Base-by-base conservation (phyloP, 345 rosid species). In the Dovyalis caffra region DNA sequence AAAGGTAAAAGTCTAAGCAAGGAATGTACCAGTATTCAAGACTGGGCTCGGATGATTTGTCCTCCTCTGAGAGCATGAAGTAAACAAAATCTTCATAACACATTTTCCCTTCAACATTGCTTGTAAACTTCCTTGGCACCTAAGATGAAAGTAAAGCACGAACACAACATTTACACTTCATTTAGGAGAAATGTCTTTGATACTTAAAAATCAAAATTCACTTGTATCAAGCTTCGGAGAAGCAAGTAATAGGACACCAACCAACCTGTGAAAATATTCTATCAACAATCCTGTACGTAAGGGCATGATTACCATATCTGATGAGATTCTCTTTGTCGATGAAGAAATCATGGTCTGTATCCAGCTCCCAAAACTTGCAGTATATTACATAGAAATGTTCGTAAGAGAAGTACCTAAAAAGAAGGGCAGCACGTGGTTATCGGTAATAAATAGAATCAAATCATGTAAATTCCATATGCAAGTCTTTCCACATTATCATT, bases 321-420 rank as follows among this genome's bases (percentile, higher is more conserved):
- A 94, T 87, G 38, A 94, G 97, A 86, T 91, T 90, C 84, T 94
- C 98, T 84, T 88, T 90, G 87, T 94, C 97, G 20, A 92, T 94
- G 78, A 91, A 84, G 84, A 94, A 94, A 90, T 94, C 98, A 80
- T 94, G 97, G 78, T 94, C 98, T 23, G 91, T 88, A 78, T 94
- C 98, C 75, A 94, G 87, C 89, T 94, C 98, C 98, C 98, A 94
- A 75, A 92, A 94, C 85, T 92, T 94, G 91, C 98, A 94, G 88
- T 94, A 94, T 84, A 94, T 90, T 49, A 94, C 97, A 66, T 94
- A 94, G 79, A 94, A 94, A 81, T 94, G 98, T 64, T 94, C 98
- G 80, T 92, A 94, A 0, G 98, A 94, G 79, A 94, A 94, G 80
- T 90, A 94, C 86, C 98, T 94, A 84, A 70, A 84, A 80, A 26